Evolutionary conservation across 202 grass and related monocot genomes (phyloP), one percentile per base, ranked within the genome.

Genomic region (Digitaria exilis): DNA sequence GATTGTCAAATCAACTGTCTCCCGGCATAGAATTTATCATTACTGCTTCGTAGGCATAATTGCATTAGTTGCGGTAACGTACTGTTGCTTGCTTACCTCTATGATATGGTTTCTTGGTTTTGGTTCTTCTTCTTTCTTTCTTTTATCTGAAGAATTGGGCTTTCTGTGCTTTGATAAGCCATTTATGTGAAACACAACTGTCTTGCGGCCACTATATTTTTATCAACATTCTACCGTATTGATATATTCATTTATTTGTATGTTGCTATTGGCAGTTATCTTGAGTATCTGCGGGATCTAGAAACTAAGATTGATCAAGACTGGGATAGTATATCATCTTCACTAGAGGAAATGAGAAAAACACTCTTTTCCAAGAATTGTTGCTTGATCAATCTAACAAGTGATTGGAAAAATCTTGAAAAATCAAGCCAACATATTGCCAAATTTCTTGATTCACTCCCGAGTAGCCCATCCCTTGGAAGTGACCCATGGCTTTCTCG

Each of bases 251-350:
- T 87, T 56, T 73, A 11, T 82, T 15, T 37, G 26, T 61, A 42
- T 87, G 15, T 62, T 70, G 12, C 80, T 58, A 46, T 79, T 80
- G 80, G 35, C 68, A 98, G 96, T 87, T 98, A 98, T 82, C 92
- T 98, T 46, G 93, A 98, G 81, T 98, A 96, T 81, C 62, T 98
- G 81, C 85, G 89, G 66, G 93, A 96, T 37, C 91, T 98, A 69
- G 96, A 98, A 77, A 96, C 82, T 48, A 96, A 73, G 85, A 75
- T 98, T 80, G 93, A 98, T 88, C 87, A 96, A 90, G 93, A 98
- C 68, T 98, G 96, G 96, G 96, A 90, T 64, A 95, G 66, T 83
- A 96, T 98, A 86, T 89, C 96, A 84, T 82, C 81, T 68, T 92
- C 96, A 32, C 91, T 98, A 15, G 91, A 96, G 86, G 96, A 96